These are phyloP conservation scores for Ascochyta fabae DNA, from an alignment of 2,329 filamentous ascomycete species.

Conservation along the genomic window DNA sequence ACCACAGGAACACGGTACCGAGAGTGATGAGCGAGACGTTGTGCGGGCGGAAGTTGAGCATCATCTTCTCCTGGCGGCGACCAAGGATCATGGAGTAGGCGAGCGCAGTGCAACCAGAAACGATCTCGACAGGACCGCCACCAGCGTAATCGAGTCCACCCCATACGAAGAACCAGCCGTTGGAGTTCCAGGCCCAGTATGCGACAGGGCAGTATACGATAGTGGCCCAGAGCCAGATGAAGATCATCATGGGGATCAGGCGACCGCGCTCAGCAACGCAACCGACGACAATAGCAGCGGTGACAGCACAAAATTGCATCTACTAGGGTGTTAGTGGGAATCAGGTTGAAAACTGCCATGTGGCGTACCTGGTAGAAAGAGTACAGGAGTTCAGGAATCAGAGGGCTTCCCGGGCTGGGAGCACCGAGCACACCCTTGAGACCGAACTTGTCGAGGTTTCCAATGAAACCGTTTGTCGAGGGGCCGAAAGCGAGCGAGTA, in stretches of 20 bases:
- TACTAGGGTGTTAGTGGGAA: slow-evolving; percentile 45
- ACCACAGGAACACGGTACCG: slow-evolving; percentile 95
- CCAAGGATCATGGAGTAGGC: slow-evolving; percentile 97
- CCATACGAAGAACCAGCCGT: slow-evolving; percentile 90
- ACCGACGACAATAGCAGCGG: slow-evolving; percentile 87
- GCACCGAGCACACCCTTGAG: slow-evolving; percentile 81
- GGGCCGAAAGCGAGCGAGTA: slow-evolving; percentile 93
- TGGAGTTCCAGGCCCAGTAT: slow-evolving; percentile 95
- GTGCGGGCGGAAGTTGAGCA: slow-evolving; percentile 99
- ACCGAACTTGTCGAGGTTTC: slow-evolving; percentile 87
- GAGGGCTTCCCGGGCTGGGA: slow-evolving; percentile 86
- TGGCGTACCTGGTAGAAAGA: slow-evolving; percentile 85
- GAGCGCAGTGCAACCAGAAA: slow-evolving; percentile 87
- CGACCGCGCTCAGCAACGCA: slow-evolving; percentile 94
- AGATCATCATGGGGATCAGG: slow-evolving; percentile 91
- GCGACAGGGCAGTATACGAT: slow-evolving; percentile 96
- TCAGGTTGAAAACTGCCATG: not conserved
- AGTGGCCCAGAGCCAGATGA: slow-evolving; percentile 95
- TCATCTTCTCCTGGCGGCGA: slow-evolving; percentile 97
- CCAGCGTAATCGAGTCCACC: slow-evolving; percentile 96
- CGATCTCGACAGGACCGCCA: slow-evolving; percentile 96
- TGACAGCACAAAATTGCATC: slow-evolving; percentile 98
- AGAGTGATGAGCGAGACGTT: slow-evolving; percentile 98
- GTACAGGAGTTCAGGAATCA: slow-evolving; percentile 89
- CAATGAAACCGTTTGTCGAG: slow-evolving; percentile 88